Evolutionary conservation across 139 green algal species (phyloP).

Genomic region (Chlamydomonas incerta): DNA sequence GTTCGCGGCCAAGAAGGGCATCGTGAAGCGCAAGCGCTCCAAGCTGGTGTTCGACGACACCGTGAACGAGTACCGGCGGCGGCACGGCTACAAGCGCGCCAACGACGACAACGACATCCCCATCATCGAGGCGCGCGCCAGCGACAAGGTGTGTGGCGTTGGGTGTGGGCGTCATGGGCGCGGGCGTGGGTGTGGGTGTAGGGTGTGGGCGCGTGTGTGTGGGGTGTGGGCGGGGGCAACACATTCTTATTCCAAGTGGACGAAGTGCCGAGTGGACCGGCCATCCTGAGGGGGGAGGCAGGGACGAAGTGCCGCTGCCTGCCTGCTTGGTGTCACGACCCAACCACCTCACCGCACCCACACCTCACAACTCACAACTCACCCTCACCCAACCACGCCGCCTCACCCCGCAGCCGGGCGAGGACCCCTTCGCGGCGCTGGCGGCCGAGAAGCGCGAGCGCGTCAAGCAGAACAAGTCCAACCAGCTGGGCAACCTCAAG

Average conservation of each 20-base stretch:
- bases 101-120: constrained; percentile 85
- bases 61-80: constrained; percentile 77
- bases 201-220: too few relatives aligned
- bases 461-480: constrained; percentile 76
- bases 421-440: constrained; percentile 91
- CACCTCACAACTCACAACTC: neutral
- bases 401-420: constrained; percentile 66
- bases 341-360: too few relatives aligned
- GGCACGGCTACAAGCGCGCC: constrained; percentile 91
- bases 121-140: constrained; percentile 88
- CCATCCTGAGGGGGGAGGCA: too few relatives aligned
- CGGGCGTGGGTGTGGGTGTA: neutral
- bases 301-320: too few relatives aligned
- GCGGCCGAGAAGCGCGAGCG: constrained; percentile 82
- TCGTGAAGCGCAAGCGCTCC: constrained; percentile 91
- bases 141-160: constrained; percentile 71
- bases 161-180: neutral
- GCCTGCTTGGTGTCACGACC: too few relatives aligned
- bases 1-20: constrained; percentile 96
- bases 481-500: constrained; percentile 87
- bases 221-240: too few relatives aligned
- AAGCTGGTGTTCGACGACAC: constrained; percentile 92
- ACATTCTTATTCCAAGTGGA: too few relatives aligned
- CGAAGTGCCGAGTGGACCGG: too few relatives aligned
- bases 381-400: neutral